Evolutionary conservation across 176 grass and related monocot species (phyloP).

Genomic region (Ampelocalamus luodianensis): DNA sequence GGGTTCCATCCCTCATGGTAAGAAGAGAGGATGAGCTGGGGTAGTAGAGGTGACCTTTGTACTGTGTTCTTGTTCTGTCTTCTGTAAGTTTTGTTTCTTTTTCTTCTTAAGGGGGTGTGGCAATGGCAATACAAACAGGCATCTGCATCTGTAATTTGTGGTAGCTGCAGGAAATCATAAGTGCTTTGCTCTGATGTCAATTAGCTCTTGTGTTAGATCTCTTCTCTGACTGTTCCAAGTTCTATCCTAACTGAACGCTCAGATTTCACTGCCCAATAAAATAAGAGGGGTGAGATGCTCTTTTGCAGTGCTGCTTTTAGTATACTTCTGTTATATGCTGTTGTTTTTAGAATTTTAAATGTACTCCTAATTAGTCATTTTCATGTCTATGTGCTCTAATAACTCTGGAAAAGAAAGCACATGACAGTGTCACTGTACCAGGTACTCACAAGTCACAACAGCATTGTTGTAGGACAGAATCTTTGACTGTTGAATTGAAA

Average conservation of each 20-base stretch:
- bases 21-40: not conserved
- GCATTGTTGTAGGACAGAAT: conserved; percentile 35
- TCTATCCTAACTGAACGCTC: not conserved
- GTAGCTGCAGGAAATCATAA: not conserved
- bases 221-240: not conserved
- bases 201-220: not conserved
- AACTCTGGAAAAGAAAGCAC: not conserved
- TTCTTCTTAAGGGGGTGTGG: conserved; percentile 23
- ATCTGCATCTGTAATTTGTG: conserved; percentile 1
- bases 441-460: not conserved
- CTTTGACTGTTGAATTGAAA: conserved; percentile 43
- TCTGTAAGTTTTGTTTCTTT: conserved; percentile 33
- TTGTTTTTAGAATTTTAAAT: not conserved
- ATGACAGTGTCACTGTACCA: not conserved
- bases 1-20: not conserved
- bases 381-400: not conserved
- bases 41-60: not conserved
- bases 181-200: conserved; percentile 6
- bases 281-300: not conserved
- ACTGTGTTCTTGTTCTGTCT: conserved; percentile 19
- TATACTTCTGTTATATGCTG: not conserved
- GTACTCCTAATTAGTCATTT: not conserved
- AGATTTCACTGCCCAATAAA: not conserved
- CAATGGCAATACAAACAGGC: conserved; percentile 26
- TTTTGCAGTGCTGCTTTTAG: not conserved